phyloP scores from a whole-genome alignment of 805 yeast species.

The Tanozyma kutaoensis region DNA sequence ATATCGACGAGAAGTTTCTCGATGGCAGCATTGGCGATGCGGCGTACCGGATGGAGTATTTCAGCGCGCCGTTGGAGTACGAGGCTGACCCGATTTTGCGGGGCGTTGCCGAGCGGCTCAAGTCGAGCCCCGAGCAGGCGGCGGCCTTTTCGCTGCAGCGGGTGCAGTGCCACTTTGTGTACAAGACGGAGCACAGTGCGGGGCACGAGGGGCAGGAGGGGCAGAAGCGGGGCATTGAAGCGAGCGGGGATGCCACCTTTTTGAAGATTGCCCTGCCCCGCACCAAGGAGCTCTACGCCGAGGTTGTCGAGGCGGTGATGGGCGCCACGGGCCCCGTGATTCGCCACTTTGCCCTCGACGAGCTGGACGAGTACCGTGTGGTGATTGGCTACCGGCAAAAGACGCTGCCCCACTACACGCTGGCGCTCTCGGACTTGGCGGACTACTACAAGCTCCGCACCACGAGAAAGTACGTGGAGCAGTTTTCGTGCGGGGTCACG shows the following conservation, averaged over 20 bases:
- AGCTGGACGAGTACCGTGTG: slow-evolving; percentile 72
- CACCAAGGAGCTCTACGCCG: slow-evolving; percentile 67
- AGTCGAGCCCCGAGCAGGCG: slow-evolving; percentile 5
- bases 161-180: slow-evolving; percentile 70
- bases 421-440: slow-evolving; percentile 77
- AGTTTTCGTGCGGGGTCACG: slow-evolving; percentile 80
- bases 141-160: slow-evolving; percentile 26
- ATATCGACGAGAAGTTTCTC: slow-evolving; percentile 73
- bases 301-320: slow-evolving; percentile 55
- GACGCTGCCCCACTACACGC: slow-evolving; percentile 74
- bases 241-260: slow-evolving; percentile 71
- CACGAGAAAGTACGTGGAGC: slow-evolving; percentile 87
- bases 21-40: slow-evolving; percentile 34
- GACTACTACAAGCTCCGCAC: slow-evolving; percentile 78
- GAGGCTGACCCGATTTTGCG: slow-evolving; percentile 30
- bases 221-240: slow-evolving; percentile 29
- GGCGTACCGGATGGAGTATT: slow-evolving; percentile 62
- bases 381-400: slow-evolving; percentile 80
- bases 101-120: slow-evolving; percentile 21
- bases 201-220: too few species aligned
- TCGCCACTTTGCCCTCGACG: slow-evolving; percentile 70
- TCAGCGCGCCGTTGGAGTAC: slow-evolving; percentile 49
- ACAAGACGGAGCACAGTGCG: slow-evolving; percentile 35
- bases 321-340: slow-evolving; percentile 85
- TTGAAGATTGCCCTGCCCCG: slow-evolving; percentile 63